A percentile compares a stretch with the other conserved stretches of the same genome.
These are phyloP conservation scores for Paulownia fortunei DNA, from an alignment of 257 asterid genomes.

Conservation along the genomic window DNA sequence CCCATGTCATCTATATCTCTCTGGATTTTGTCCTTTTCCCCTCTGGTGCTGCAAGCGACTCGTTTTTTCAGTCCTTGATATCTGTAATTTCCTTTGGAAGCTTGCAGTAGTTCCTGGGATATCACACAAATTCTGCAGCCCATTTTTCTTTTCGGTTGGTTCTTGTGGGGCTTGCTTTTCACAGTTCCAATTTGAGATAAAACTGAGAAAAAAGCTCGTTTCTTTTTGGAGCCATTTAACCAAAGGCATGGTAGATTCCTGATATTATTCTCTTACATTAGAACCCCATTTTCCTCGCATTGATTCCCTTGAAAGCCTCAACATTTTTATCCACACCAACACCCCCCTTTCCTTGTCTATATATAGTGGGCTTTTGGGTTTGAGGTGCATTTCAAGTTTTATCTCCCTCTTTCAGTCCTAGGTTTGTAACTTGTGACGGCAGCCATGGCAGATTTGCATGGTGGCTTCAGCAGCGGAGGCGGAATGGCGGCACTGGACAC, in stretches of 20 bases:
- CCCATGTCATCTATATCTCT: constrained; percentile 7
- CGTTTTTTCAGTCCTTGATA: constrained; percentile 39
- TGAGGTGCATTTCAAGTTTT: background rate
- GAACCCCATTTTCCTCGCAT: constrained; percentile 8
- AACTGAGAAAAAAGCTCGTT: background rate
- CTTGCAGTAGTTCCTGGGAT: constrained; percentile 7
- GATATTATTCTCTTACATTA: constrained; percentile 34
- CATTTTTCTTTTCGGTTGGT: background rate
- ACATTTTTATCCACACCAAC: constrained; percentile 29
- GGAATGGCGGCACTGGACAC: constrained; percentile 14
- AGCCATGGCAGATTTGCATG: constrained; percentile 28
- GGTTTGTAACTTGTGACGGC: background rate
- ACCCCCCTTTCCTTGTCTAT: background rate
- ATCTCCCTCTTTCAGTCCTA: background rate
- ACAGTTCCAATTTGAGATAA: constrained; percentile 31
- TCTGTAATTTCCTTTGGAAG: constrained; percentile 32
- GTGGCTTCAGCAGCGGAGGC: constrained; percentile 18
- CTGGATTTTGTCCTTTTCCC: constrained; percentile 32
- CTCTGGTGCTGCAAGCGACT: constrained; percentile 33
- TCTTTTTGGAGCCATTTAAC: constrained; percentile 29
- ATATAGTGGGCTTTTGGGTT: background rate
- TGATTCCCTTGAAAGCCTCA: constrained; percentile 22
- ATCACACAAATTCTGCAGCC: constrained; percentile 24
- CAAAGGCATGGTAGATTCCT: constrained; percentile 40
- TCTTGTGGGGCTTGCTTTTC: constrained; percentile 9